Evolutionary conservation across 2,329 filamentous ascomycete genomes (phyloP).

Genomic region (Cytospora paraplurivora): DNA sequence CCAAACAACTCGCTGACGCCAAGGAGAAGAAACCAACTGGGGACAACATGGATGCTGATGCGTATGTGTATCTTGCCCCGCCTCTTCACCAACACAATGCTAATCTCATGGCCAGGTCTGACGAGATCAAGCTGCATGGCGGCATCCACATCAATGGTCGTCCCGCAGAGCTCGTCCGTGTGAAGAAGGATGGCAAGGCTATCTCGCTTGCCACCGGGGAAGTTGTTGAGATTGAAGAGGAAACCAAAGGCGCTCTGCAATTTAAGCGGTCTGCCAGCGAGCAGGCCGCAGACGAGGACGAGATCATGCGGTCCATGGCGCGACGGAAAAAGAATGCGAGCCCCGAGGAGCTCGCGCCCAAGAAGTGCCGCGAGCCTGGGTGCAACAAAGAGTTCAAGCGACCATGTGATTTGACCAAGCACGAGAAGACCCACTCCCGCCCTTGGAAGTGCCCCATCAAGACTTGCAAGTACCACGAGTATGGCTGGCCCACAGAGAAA

Average conservation of each 20-base stretch:
- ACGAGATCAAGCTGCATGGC: slow-evolving; percentile 78
- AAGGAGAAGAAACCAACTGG: slow-evolving; percentile 66
- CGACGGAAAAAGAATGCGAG: slow-evolving; percentile 91
- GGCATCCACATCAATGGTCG: slow-evolving; percentile 81
- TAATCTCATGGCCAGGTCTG: slow-evolving; percentile 45
- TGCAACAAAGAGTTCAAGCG: slow-evolving; percentile 95
- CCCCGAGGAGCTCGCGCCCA: slow-evolving; percentile 78
- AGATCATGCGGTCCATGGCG: slow-evolving; percentile 89
- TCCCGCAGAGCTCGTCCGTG: slow-evolving; percentile 79
- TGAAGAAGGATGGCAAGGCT: slow-evolving; percentile 77
- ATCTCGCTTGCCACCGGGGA: slow-evolving; percentile 76
- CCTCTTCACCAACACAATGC: slow-evolving; percentile 27
- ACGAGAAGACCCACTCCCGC: slow-evolving; percentile 95
- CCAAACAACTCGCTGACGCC: slow-evolving; percentile 75
- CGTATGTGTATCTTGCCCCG: slow-evolving; percentile 47
- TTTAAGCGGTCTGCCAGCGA: slow-evolving; percentile 70
- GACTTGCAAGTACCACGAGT: slow-evolving; percentile 85
- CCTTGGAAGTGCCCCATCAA: slow-evolving; percentile 88
- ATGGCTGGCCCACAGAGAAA: slow-evolving; percentile 97
- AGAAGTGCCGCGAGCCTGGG: slow-evolving; percentile 72
- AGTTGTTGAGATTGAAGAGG: slow-evolving; percentile 58
- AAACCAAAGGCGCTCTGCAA: slow-evolving; percentile 49
- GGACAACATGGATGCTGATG: slow-evolving; percentile 60
- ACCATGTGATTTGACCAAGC: slow-evolving; percentile 96
- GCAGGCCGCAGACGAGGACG: slow-evolving; percentile 75